These are phyloP conservation scores for Rhodotorula sphaerocarpa DNA, from an alignment of 768 basidiomycete species.

Conservation along the genomic window DNA sequence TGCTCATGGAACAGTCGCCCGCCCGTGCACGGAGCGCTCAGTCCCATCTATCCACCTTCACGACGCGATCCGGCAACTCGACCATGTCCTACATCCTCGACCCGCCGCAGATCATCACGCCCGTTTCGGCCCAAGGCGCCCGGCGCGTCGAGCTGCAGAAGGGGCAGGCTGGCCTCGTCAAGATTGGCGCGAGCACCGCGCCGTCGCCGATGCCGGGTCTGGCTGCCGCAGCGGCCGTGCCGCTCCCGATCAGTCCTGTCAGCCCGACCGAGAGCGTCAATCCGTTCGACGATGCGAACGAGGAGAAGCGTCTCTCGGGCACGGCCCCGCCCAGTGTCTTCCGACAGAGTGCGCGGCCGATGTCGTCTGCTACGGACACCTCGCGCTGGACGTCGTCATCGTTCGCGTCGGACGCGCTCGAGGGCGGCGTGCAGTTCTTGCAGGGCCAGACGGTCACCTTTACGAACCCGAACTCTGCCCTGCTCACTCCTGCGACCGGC, in stretches of 20 bases:
- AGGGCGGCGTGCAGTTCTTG: slow-evolving; percentile 20
- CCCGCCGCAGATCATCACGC: slow-evolving; percentile 40
- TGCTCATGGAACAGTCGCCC: slow-evolving; percentile 11
- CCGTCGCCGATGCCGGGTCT: too few relatives aligned
- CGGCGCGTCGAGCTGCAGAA: slow-evolving; percentile 29
- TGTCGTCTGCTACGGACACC: slow-evolving; percentile 3
- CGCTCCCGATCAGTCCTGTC: background rate
- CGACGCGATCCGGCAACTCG: slow-evolving; percentile 24
- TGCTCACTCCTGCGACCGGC: background rate
- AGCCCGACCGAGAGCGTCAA: slow-evolving; percentile 1
- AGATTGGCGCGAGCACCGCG: background rate
- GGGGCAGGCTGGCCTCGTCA: slow-evolving; percentile 24
- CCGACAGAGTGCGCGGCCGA: background rate
- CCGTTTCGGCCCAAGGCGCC: slow-evolving; percentile 25
- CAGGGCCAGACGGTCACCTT: slow-evolving; percentile 29
- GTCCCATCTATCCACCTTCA: slow-evolving; percentile 28
- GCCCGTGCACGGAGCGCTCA: background rate
- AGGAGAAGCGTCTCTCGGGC: background rate
- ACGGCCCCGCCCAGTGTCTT: background rate
- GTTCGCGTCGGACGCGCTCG: background rate
- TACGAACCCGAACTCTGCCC: slow-evolving; percentile 23
- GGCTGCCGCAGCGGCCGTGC: background rate
- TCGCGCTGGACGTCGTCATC: slow-evolving; percentile 29
- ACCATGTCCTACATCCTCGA: slow-evolving; percentile 41
- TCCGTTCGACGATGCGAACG: slow-evolving; percentile 29